Base-by-base conservation (phyloP, 2,329 filamentous ascomycete genomes). In the Keithomyces neogunnii region DNA sequence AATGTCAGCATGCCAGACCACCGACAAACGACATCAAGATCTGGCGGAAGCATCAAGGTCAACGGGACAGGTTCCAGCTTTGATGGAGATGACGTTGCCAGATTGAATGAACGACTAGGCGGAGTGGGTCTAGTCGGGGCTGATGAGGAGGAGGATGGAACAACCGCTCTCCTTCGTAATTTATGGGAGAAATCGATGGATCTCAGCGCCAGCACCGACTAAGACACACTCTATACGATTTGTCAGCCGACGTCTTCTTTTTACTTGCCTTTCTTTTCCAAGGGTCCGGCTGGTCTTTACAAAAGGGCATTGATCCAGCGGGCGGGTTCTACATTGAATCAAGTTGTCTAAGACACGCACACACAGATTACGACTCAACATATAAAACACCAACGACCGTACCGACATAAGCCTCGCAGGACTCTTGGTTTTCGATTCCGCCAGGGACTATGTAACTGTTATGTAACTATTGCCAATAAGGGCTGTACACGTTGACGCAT, bases 111-210 rank as follows among this genome's bases (percentile, higher is more conserved):
- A 38, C 59, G 70, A 5, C 63, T 78, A 1, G 80, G 77, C 51
- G 77, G 75, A 2, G 68, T 73, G 8, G 79, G 75, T 50, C 64
- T 75, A 2, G 71, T 73, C 0, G 74, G 75, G 2, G 70, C 73
- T 3, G 70, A 74, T 3, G 70, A 74, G 28, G 76, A 76, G 30
- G 74, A 78, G 47, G 74, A 78, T 47, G 73, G 71, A 8, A 75
- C 78, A 1, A 66, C 73, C 1, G 68, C 74, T 4, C 59, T 83
- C 43, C 65, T 85, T 49, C 70, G 80, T 51, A 78, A 77, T 55
- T 63, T 85, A 47, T 85, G 81, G 81, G 80, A 84, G 45, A 83
- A 79, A 70, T 77, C 72, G 47, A 68, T 74, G 63, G 78, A 82
- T 59, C 66, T 82, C 52, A 77, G 77, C 58, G 74, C 75, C 31